Evolutionary conservation across 75 land plant genomes (phyloP).

Genomic region (Gnetum montanum): DNA sequence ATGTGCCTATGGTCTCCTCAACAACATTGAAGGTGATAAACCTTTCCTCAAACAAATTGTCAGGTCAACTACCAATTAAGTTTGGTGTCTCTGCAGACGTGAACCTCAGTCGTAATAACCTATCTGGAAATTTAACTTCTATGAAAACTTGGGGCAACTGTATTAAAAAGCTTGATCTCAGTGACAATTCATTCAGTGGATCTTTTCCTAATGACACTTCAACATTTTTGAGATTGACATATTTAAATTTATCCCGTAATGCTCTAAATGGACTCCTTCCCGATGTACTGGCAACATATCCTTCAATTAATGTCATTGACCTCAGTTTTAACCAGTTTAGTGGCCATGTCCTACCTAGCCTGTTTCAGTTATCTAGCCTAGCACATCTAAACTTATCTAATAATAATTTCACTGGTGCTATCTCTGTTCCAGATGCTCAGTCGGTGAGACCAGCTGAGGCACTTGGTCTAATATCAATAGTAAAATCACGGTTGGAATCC

Average conservation of each 20-base stretch:
- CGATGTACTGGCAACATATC: slow-evolving; percentile 32
- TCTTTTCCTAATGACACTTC: slow-evolving; percentile 40
- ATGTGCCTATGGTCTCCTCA: slow-evolving; percentile 43
- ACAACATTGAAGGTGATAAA: slow-evolving; percentile 45
- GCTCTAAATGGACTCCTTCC: slow-evolving; percentile 55
- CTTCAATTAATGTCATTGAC: slow-evolving; percentile 41
- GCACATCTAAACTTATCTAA: slow-evolving; percentile 45
- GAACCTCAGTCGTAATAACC: slow-evolving; percentile 63
- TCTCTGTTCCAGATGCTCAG: slow-evolving; percentile 14
- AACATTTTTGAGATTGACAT: slow-evolving; percentile 41
- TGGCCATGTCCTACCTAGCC: slow-evolving; percentile 37
- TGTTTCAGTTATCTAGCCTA: slow-evolving; percentile 43
- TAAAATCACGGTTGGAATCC: slow-evolving; percentile 17
- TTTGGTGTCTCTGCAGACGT: slow-evolving; percentile 50
- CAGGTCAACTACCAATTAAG: slow-evolving; percentile 54
- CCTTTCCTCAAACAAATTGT: slow-evolving; percentile 56
- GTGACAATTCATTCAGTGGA: slow-evolving; percentile 57
- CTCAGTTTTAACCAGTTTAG: slow-evolving; percentile 56
- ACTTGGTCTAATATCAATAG: background rate
- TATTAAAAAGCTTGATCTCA: slow-evolving; percentile 49
- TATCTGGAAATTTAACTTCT: slow-evolving; percentile 51
- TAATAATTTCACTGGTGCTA: slow-evolving; percentile 49
- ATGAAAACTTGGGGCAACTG: slow-evolving; percentile 57
- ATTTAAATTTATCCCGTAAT: slow-evolving; percentile 47
- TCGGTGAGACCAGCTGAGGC: slow-evolving; percentile 2